Evolutionary conservation across 257 asterid species (phyloP).

Genomic region (Capsicum baccatum): DNA sequence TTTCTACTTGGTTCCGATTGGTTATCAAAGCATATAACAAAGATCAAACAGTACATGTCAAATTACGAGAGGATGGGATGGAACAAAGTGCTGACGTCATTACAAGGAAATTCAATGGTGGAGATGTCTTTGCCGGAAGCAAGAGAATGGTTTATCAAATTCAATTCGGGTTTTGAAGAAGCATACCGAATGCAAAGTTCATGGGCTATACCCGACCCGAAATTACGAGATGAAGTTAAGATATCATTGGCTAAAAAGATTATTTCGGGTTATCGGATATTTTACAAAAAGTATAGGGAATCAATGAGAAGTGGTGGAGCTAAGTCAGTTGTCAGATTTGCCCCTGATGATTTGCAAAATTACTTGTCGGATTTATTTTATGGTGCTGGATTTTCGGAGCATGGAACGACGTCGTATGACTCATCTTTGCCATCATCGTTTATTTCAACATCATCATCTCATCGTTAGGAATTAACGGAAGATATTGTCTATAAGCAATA

Average conservation of each 20-base stretch:
- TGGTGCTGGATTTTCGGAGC: conserved; percentile 29
- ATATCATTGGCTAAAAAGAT: conserved; percentile 48
- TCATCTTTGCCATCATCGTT: conserved; percentile 27
- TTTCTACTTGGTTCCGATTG: conserved; percentile 72
- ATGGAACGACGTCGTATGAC: conserved; percentile 36
- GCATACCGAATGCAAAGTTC: conserved; percentile 48
- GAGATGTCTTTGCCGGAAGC: conserved; percentile 43
- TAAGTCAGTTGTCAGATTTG: conserved; percentile 61
- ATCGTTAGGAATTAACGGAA: conserved; percentile 40
- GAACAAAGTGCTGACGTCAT: conserved; percentile 48
- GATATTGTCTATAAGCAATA: neutral
- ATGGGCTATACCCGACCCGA: conserved; percentile 76
- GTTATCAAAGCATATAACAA: conserved; percentile 55
- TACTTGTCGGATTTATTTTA: conserved; percentile 69
- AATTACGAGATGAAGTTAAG: conserved; percentile 51
- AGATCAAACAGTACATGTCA: conserved; percentile 53
- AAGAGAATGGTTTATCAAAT: conserved; percentile 45
- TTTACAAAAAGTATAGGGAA: conserved; percentile 47
- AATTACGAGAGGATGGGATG: conserved; percentile 67
- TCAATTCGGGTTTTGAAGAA: conserved; percentile 56
- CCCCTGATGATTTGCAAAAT: conserved; percentile 80
- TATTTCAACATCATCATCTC: conserved; percentile 11
- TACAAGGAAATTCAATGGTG: conserved; percentile 54
- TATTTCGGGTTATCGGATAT: conserved; percentile 48
- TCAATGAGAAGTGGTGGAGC: conserved; percentile 30